Evolutionary conservation across 495 filamentous ascomycete genomes (phyloP), one percentile per base, ranked within the genome.

Genomic region (Cercophora sp.): DNA sequence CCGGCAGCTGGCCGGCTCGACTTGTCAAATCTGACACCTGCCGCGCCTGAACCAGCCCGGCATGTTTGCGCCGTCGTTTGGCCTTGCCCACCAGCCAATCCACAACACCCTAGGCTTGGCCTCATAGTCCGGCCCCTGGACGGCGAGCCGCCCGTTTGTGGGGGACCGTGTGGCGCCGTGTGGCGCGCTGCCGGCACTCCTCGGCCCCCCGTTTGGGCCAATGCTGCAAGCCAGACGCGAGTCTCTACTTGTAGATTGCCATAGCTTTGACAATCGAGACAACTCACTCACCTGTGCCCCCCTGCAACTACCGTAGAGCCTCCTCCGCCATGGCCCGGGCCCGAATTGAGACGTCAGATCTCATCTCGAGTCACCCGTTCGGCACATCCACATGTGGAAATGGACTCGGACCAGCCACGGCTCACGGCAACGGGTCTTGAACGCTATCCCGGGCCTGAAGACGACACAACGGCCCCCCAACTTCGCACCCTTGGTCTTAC

Each of bases 21-120:
- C 48, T 53, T 56, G 59, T 53, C 56, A 59, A 25, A 59, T 62
- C 50, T 59, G 48, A 52, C 56, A 60, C 48, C 39, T 45, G 37
- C 24, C 29, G 27, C 37, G n/a, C 16, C 4, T 29, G 15, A 16
- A 19, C 23, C 16, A 8, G 13, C 5, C 27, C 39, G 31, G 20
- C 20, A n/a, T n/a, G 20, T 40, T 34, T 24, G 16, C 10, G 6
- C 11, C 22, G 29, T 37, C 46, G 46, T 48, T 25, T 48, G 29
- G n/a, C 20, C 29, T 35, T 48, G 46, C 46, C 46, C 9, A 35
- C 37, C n/a, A 47, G 43, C 24, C 24, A 6, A 18, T 26, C 9
- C 43, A n/a, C n/a, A n/a, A n/a, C n/a, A n/a, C n/a, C n/a, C n/a
- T n/a, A n/a, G n/a, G n/a, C n/a, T n/a, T n/a, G n/a, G n/a, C n/a